Conservation (phyloP, 352 stramenopile genomes). For the Phytophthora litchii region DNA sequence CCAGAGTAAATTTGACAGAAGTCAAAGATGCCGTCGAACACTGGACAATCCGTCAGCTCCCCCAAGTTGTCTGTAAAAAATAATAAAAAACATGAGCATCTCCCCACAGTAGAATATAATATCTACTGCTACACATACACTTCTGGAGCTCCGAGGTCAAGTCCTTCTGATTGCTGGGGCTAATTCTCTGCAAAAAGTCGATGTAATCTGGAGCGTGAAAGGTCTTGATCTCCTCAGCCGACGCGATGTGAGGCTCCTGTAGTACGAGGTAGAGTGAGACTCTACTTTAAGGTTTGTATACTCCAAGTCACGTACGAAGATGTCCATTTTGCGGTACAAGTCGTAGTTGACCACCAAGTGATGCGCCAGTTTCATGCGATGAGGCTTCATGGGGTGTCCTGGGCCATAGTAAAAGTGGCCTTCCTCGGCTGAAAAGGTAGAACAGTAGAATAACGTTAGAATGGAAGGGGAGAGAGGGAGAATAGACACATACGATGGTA, state of each 20-base stretch:
- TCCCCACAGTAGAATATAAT: background rate
- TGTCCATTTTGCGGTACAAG: constrained; percentile 99
- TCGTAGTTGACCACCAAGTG: constrained; percentile 99
- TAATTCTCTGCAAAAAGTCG: constrained; percentile 96
- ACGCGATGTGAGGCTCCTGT: constrained; percentile 82
- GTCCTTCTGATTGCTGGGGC: constrained; percentile 94
- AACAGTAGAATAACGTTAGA: constrained; percentile 5
- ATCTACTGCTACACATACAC: constrained; percentile 42
- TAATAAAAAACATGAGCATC: constrained; percentile 1
- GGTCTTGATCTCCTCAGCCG: constrained; percentile 93
- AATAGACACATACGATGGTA: constrained; percentile 71
- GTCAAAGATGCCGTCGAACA: constrained; percentile 99
- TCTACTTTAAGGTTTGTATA: constrained; percentile 5
- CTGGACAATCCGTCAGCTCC: constrained; percentile 97
- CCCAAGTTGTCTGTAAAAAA: constrained; percentile 92
- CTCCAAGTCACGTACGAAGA: constrained; percentile 83
- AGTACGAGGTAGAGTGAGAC: constrained; percentile 3
- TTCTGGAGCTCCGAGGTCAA: constrained; percentile 72
- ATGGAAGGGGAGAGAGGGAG: background rate
- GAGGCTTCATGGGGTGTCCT: constrained; percentile 98
- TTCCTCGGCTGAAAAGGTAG: constrained; percentile 82
- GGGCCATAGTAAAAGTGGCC: constrained; percentile 98
- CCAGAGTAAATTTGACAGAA: constrained; percentile 98
- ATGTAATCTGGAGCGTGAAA: constrained; percentile 99
- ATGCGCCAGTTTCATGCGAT: constrained; percentile 97